A percentile compares a stretch with the other conserved stretches of the same genome.
phyloP scores from a whole-genome alignment of 148 eudicot genomes.

The Suaeda aralocaspica region DNA sequence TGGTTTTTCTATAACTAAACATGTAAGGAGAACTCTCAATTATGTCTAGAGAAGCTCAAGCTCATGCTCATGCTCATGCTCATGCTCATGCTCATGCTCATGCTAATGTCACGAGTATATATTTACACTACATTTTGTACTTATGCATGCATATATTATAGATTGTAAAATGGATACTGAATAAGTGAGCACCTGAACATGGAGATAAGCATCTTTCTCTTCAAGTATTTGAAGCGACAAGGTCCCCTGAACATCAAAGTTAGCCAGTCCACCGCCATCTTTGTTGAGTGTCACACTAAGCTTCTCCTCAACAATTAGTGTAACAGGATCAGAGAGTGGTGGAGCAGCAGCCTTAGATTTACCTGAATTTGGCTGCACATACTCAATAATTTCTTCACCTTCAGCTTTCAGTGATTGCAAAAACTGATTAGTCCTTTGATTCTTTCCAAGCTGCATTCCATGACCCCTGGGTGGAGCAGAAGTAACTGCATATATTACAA shows the following conservation, averaged over 20 bases:
- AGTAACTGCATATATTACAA: slow-evolving; percentile 45
- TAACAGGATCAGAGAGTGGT: slow-evolving; percentile 83
- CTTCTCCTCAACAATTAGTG: slow-evolving; percentile 87
- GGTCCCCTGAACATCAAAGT: slow-evolving; percentile 91
- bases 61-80: too few relatives aligned
- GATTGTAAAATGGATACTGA: too few relatives aligned
- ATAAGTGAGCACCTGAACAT: slow-evolving; percentile 99
- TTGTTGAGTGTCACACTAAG: slow-evolving; percentile 75
- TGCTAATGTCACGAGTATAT: too few relatives aligned
- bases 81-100: too few relatives aligned
- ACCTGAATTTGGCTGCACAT: slow-evolving; percentile 65
- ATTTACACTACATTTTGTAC: too few relatives aligned
- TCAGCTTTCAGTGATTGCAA: slow-evolving; percentile 97
- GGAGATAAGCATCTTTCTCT: slow-evolving; percentile 85
- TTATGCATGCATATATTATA: too few relatives aligned
- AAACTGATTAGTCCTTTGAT: slow-evolving; percentile 74
- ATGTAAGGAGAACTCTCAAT: too few relatives aligned
- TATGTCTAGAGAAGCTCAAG: too few relatives aligned
- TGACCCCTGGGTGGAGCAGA: slow-evolving; percentile 83
- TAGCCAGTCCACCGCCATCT: slow-evolving; percentile 90
- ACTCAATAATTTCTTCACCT: slow-evolving; percentile 92
- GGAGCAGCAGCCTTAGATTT: slow-evolving; percentile 75
- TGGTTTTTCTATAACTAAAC: background rate
- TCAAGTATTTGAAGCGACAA: slow-evolving; percentile 84
- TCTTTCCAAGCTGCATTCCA: slow-evolving; percentile 95